Percentiles rank a stretch among this genome's conserved stretches.
Conservation (phyloP, 805 yeast genomes). For the Candida chauliodis region DNA sequence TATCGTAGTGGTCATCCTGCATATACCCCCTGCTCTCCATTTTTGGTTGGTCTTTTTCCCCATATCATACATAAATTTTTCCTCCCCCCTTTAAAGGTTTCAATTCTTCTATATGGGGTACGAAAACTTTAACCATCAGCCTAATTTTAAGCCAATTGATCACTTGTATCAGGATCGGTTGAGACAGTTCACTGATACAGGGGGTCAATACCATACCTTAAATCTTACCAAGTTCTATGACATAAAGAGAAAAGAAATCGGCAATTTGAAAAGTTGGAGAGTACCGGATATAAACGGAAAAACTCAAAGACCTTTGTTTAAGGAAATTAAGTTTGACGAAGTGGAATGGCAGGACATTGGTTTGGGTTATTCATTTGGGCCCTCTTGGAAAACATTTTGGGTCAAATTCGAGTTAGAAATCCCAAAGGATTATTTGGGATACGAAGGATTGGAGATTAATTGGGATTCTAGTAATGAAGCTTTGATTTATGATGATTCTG, state of each 20-base stretch:
- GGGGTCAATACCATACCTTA: constrained; percentile 70
- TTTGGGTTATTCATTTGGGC: constrained; percentile 80
- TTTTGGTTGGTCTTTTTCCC: too few relatives aligned
- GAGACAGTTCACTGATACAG: constrained; percentile 65
- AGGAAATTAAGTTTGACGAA: constrained; percentile 47
- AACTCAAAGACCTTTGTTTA: constrained; percentile 60
- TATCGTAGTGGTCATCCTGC: constrained; percentile 1
- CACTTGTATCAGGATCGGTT: constrained; percentile 68
- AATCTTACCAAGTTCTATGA: constrained; percentile 84
- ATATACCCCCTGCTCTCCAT: neutral
- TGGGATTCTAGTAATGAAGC: constrained; percentile 92
- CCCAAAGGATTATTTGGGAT: constrained; percentile 54
- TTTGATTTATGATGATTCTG: constrained; percentile 63
- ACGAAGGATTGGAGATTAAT: constrained; percentile 58
- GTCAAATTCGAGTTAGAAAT: constrained; percentile 65
- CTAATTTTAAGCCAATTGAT: constrained; percentile 75
- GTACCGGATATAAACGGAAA: constrained; percentile 56
- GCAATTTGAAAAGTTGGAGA: constrained; percentile 58
- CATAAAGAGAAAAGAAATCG: constrained; percentile 47
- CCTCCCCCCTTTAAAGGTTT: neutral
- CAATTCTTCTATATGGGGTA: constrained; percentile 13
- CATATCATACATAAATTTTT: too few relatives aligned
- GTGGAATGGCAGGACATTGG: constrained; percentile 52
- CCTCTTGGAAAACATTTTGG: constrained; percentile 98
- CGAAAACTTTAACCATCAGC: constrained; percentile 34